A percentile compares a stretch with the other conserved stretches of the same genome.
These are phyloP conservation scores for Phytophthora hybrid DNA, from an alignment of 352 stramenopile genomes.

Conservation along the genomic window DNA sequence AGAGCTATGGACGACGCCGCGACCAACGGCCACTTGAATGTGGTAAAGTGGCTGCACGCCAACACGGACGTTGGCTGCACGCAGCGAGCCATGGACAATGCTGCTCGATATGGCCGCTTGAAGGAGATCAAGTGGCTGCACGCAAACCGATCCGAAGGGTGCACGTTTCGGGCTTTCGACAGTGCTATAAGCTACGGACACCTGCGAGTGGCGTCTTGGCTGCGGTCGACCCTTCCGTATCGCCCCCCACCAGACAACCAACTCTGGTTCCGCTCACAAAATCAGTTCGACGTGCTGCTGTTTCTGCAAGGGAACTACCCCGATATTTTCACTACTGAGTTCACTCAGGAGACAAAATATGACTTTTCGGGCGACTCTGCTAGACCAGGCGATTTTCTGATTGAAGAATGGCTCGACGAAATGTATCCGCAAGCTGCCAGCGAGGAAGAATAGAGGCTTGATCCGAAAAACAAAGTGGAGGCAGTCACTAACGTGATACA, in stretches of 20 bases:
- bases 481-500: too few species aligned
- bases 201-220: background rate
- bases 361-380: background rate
- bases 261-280: background rate
- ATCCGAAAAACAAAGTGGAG: too few species aligned
- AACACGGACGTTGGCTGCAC: too few species aligned
- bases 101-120: background rate
- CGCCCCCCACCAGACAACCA: background rate
- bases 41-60: background rate
- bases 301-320: background rate
- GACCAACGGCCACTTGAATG: background rate
- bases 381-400: background rate
- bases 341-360: background rate
- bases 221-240: background rate
- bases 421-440: too few species aligned
- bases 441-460: too few species aligned
- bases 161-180: background rate
- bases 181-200: background rate
- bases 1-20: background rate
- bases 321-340: background rate
- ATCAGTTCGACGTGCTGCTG: background rate
- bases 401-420: too few species aligned
- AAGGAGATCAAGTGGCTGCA: background rate
- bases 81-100: too few species aligned
- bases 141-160: background rate